A percentile compares a stretch with the other conserved stretches of the same genome.
Conservation (phyloP, 1,139 yeast genomes). For the Arxiozyma bovina region DNA sequence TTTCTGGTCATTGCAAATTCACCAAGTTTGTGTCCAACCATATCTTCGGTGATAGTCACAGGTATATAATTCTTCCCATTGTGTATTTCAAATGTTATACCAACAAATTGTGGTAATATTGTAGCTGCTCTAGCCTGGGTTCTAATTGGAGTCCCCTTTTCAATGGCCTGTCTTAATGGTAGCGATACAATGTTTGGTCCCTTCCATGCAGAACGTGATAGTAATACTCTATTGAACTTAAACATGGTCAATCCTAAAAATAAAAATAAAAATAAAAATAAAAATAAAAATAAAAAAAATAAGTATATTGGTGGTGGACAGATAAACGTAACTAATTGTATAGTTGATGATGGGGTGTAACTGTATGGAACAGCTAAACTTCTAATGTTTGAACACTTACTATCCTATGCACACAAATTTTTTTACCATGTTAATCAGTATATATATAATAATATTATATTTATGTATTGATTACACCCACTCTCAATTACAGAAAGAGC, state of each 20-base stretch:
- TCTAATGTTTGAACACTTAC: no score
- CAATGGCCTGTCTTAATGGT: slow-evolving; percentile 77
- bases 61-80: slow-evolving; percentile 93
- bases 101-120: slow-evolving; percentile 89
- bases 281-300: no score
- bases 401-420: no score
- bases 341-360: no score
- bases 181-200: slow-evolving; percentile 94
- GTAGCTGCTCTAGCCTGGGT: slow-evolving; percentile 94
- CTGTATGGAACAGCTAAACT: no score
- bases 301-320: no score
- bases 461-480: no score
- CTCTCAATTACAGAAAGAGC: no score
- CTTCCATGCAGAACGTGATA: slow-evolving; percentile 32
- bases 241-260: background rate
- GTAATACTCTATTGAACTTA: slow-evolving; percentile 12
- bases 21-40: slow-evolving; percentile 96
- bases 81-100: slow-evolving; percentile 86
- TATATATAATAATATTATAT: no score
- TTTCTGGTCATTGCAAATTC: slow-evolving; percentile 92
- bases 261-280: background rate
- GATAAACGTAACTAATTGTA: no score
- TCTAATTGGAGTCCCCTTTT: slow-evolving; percentile 75
- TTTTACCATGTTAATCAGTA: no score
- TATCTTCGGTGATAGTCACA: slow-evolving; percentile 78